A percentile compares a stretch with the other conserved stretches of the same genome.
Conservation (phyloP, 176 grass and related monocot species). For the Stipa capillata region DNA sequence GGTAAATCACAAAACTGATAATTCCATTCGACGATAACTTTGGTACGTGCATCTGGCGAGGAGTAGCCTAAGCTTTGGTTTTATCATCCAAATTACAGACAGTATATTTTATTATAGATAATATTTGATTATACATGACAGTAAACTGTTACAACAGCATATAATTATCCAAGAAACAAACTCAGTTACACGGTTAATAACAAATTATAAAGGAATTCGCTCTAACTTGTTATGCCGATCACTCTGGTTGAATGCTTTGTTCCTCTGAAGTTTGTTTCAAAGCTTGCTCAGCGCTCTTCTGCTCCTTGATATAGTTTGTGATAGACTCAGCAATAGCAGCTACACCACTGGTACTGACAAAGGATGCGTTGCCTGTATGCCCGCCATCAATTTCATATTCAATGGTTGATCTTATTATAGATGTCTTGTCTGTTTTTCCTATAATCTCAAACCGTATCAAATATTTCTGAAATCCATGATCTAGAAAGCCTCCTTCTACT, state of each 20-base stretch:
- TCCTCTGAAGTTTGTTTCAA: neutral
- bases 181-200: neutral
- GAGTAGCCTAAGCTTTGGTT: neutral
- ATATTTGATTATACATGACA: neutral
- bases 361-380: neutral
- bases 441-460: slow-evolving; percentile 14
- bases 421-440: neutral
- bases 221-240: neutral
- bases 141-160: neutral
- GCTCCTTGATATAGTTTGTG: slow-evolving; percentile 20
- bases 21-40: neutral
- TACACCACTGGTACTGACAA: slow-evolving; percentile 6
- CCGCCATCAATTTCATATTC: slow-evolving; percentile 19
- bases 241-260: neutral
- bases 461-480: slow-evolving; percentile 25
- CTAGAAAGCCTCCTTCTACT: slow-evolving; percentile 15
- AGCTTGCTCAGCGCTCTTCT: slow-evolving; percentile 6
- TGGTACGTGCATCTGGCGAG: neutral
- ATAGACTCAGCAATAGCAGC: slow-evolving; percentile 20
- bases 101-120: neutral
- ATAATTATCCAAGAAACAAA: neutral
- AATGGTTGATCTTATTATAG: slow-evolving; percentile 26
- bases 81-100: neutral
- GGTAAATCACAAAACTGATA: neutral
- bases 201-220: neutral